These are phyloP conservation scores for Lasiosphaeriaceae sp. DNA, from an alignment of 495 filamentous ascomycete genomes.

Conservation along the genomic window DNA sequence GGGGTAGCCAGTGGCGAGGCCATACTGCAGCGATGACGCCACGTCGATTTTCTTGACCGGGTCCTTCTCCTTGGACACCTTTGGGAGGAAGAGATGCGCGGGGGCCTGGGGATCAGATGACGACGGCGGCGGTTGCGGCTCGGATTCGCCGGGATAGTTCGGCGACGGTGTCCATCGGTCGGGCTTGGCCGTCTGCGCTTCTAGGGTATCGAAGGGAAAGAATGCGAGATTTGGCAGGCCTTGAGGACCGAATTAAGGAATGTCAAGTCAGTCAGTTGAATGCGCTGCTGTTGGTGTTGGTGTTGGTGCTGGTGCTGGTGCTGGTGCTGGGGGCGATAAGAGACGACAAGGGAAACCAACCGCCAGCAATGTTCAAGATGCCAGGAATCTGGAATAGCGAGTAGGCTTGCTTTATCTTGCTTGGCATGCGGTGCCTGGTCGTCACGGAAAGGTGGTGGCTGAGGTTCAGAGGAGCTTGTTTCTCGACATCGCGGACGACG, in stretches of 20 bases:
- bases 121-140: conserved; percentile 11
- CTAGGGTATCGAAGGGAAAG: conserved; percentile 89
- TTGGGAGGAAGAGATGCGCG: conserved; percentile 65
- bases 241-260: conserved; percentile 22
- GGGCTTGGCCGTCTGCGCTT: conserved; percentile 70
- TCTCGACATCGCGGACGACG: conserved; percentile 12
- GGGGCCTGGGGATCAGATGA: conserved; percentile 33
- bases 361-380: conserved; percentile 84
- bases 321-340: neutral
- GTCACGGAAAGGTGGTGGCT: conserved; percentile 71
- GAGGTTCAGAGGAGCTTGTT: conserved; percentile 62
- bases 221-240: conserved; percentile 74
- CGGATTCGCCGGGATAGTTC: conserved; percentile 46
- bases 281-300: neutral
- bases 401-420: conserved; percentile 72
- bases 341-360: conserved; percentile 43
- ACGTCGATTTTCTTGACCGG: conserved; percentile 69
- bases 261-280: conserved; percentile 2
- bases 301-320: neutral
- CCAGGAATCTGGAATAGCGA: conserved; percentile 78
- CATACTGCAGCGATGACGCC: conserved; percentile 80
- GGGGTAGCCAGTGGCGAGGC: conserved; percentile 69
- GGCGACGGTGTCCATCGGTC: conserved; percentile 67
- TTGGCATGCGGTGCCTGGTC: conserved; percentile 60
- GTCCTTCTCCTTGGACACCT: conserved; percentile 51